These are phyloP conservation scores for Diaporthe sp. DNA, from an alignment of 2,329 filamentous ascomycete genomes.

Conservation along the genomic window DNA sequence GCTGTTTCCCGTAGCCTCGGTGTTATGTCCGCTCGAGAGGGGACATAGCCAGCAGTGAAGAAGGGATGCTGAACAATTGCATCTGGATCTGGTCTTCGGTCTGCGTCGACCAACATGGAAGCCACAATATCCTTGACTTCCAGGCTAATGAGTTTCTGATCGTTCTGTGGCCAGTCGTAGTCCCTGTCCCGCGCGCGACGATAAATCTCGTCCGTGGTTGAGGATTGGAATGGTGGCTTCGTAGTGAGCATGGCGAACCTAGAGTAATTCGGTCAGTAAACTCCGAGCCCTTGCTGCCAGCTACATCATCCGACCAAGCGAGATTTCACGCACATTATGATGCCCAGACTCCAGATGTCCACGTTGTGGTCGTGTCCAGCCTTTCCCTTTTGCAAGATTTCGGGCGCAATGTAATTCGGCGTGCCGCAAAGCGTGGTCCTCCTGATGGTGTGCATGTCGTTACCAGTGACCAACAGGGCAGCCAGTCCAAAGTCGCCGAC, in stretches of 20 bases:
- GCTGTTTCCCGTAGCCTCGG: slow-evolving; percentile 66
- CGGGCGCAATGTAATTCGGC: slow-evolving; percentile 97
- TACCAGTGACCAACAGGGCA: slow-evolving; percentile 89
- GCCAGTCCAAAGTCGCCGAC: slow-evolving; percentile 97
- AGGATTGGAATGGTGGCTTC: slow-evolving; percentile 95
- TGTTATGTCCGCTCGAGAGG: slow-evolving; percentile 68
- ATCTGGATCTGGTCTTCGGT: slow-evolving; percentile 80
- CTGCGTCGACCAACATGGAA: slow-evolving; percentile 79
- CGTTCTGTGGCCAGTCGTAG: slow-evolving; percentile 81
- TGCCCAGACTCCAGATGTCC: slow-evolving; percentile 97
- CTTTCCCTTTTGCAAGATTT: slow-evolving; percentile 93
- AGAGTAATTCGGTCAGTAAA: slow-evolving; percentile 41
- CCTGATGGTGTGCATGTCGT: slow-evolving; percentile 85
- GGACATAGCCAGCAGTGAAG: slow-evolving; percentile 82
- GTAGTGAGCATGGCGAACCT: slow-evolving; percentile 97
- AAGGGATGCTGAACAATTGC: slow-evolving; percentile 83
- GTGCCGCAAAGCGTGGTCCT: slow-evolving; percentile 96
- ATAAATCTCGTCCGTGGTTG: slow-evolving; percentile 88
- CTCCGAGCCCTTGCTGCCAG: not conserved
- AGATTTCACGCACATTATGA: slow-evolving; percentile 79
- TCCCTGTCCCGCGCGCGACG: slow-evolving; percentile 75
- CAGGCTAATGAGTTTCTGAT: slow-evolving; percentile 76
- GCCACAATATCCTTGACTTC: slow-evolving; percentile 84
- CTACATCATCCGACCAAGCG: not conserved
- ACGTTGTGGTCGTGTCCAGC: slow-evolving; percentile 98